Percentiles rank a stretch among this genome's conserved stretches.
Evolutionary conservation across 1,284 basidiomycete species (phyloP).

Genomic region (Cystobasidiaceae sp.): DNA sequence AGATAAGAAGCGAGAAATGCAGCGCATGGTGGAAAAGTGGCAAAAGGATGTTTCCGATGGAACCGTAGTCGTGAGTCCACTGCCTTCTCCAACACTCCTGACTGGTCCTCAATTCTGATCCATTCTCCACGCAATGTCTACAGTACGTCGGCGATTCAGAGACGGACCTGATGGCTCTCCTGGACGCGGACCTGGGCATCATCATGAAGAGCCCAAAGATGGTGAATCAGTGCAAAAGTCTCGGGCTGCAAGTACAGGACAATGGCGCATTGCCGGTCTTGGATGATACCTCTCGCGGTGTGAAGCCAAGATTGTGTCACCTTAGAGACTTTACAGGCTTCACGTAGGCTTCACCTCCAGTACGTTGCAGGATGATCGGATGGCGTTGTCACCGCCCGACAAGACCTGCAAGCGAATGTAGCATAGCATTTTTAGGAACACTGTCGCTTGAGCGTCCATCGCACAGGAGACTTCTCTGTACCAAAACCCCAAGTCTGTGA

Average conservation of each 20-base stretch:
- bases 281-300: neutral
- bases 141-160: conserved; percentile 29
- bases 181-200: conserved; percentile 20
- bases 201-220: conserved; percentile 26
- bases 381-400: no score
- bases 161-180: conserved; percentile 22
- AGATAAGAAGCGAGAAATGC: conserved; percentile 27
- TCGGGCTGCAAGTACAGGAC: conserved; percentile 6
- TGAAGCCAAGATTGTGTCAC: neutral
- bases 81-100: neutral
- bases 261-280: neutral
- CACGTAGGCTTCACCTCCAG: neutral
- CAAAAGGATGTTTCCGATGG: neutral
- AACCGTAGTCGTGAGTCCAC: conserved; percentile 8
- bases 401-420: no score
- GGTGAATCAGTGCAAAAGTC: conserved; percentile 9
- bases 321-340: neutral
- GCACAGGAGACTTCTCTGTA: no score
- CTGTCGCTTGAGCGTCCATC: no score
- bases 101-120: no score
- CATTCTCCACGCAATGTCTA: no score
- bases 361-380: no score
- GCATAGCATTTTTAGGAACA: no score
- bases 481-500: no score
- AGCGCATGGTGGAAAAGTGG: conserved; percentile 13